phyloP scores from a whole-genome alignment of 768 basidiomycete genomes.

The Lactarius deliciosus region DNA sequence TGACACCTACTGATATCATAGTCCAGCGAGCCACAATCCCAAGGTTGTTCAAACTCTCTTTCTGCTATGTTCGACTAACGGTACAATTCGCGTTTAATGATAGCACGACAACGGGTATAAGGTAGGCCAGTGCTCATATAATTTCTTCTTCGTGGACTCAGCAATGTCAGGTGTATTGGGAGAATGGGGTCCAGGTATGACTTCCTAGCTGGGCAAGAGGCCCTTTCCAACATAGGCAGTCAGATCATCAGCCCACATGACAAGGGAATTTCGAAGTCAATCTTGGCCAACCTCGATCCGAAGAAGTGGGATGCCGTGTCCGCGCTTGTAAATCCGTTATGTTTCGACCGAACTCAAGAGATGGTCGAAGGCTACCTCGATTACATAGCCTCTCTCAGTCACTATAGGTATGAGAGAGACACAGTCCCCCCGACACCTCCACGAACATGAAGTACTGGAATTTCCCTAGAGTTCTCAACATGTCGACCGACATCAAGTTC shows the following conservation, averaged over 20 bases:
- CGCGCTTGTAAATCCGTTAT: constrained; percentile 45
- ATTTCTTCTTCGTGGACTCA: constrained; percentile 8
- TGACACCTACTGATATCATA: constrained; percentile 11
- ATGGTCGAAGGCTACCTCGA: constrained; percentile 61
- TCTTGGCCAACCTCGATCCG: constrained; percentile 60
- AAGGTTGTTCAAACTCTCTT: constrained; percentile 49
- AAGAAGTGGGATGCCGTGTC: constrained; percentile 42
- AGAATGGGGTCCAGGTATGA: constrained; percentile 77
- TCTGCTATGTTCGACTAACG: background rate
- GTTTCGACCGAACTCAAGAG: constrained; percentile 55
- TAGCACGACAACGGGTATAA: constrained; percentile 90
- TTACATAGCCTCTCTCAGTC: constrained; percentile 37
- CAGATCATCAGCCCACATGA: constrained; percentile 88
- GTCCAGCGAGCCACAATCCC: constrained; percentile 80
- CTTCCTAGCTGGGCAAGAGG: constrained; percentile 10
- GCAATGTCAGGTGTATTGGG: constrained; percentile 74
- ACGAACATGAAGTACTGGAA: background rate
- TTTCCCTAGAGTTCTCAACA: constrained; percentile 41
- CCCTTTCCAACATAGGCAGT: constrained; percentile 20
- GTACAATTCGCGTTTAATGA: constrained; percentile 2
- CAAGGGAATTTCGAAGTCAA: constrained; percentile 66
- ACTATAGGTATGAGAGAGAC: constrained; percentile 21
- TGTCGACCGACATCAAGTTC: constrained; percentile 49
- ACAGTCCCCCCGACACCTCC: background rate
- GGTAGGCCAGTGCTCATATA: constrained; percentile 39